Base-by-base conservation (phyloP, 257 asterid genomes). In the Petrea volubilis region DNA sequence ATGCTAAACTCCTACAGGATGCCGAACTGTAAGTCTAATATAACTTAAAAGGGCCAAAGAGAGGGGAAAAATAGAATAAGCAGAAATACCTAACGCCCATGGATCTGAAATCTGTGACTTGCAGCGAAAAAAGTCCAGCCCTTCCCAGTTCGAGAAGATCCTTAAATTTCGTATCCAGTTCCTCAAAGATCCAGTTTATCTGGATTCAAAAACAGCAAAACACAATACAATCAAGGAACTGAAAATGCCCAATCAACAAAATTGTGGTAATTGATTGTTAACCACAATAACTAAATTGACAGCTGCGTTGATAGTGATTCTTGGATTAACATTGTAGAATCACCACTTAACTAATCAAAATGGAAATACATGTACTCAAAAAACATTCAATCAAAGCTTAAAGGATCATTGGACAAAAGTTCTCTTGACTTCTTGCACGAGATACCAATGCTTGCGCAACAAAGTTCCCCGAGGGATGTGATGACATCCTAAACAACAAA, bases 361-460 rank as follows among this genome's bases (percentile, higher is more conserved):
- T 52, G 70, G 17, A 60, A 44, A 33, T n/a, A n/a, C 29, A 46
- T 15, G 60, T 40, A 17, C 59, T 52, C 51, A 60, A 68, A n/a
- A 27, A 40, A 67, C 64, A 33, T 25, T 67, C 15, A 56, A 38
- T 44, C 9, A 78, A 61, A 71, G 31, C 9, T 27, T 41, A 33
- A 51, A 74, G 64, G 50, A 64, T 68, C 31, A 29, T n/a, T 59
- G 60, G 67, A 76, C 88, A 23, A 85, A 94, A 97, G 74, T 95
- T 98, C 64, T 88, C 96, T 72, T 77, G 86, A 74, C 60, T 81
- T 83, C 90, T 86, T 55, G 93, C 84, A 53, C 90, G 96, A 64
- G 96, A 92, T 69, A 89, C 64, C 74, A 95, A 87, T 69, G 99
- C 95, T 81, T 95, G 98, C 73, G 88, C 87, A 33, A 92, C 97